These are phyloP conservation scores for Hygrophoropsis aurantiaca DNA, from an alignment of 768 basidiomycete species.

Conservation along the genomic window DNA sequence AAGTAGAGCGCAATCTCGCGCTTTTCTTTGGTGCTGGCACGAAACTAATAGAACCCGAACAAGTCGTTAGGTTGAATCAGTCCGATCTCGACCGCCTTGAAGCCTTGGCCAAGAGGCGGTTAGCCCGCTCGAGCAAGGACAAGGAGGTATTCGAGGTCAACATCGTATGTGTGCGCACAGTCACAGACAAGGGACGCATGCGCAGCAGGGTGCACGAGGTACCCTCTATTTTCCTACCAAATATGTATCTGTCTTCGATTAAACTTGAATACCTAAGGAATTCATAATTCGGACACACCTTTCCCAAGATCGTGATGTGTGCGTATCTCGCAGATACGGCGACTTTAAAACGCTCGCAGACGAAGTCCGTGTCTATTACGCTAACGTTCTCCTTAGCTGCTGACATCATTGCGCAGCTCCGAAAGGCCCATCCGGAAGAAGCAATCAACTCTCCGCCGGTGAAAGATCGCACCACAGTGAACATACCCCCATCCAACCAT, in stretches of 20 bases:
- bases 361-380: conserved; percentile 54
- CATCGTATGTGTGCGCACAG: conserved; percentile 81
- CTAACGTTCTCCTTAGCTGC: background rate
- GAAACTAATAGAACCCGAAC: conserved; percentile 81
- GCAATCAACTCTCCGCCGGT: conserved; percentile 79
- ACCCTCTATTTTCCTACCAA: conserved; percentile 24
- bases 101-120: conserved; percentile 61
- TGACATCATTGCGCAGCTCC: conserved; percentile 54
- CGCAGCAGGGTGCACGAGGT: conserved; percentile 88
- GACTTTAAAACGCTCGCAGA: conserved; percentile 89
- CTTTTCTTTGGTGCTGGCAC: conserved; percentile 81
- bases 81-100: conserved; percentile 81
- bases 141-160: conserved; percentile 84
- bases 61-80: conserved; percentile 88
- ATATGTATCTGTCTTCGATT: background rate
- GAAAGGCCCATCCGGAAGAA: conserved; percentile 82
- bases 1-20: conserved; percentile 81
- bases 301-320: conserved; percentile 69
- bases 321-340: conserved; percentile 90
- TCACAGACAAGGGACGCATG: conserved; percentile 82
- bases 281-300: conserved; percentile 91
- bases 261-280: conserved; percentile 53
- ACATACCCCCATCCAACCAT: conserved; percentile 33
- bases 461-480: conserved; percentile 81
- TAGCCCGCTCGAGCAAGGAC: conserved; percentile 44